Evolutionary conservation across 73 alveolate genomes (phyloP).

Genomic region (Diophrys appendiculata): DNA sequence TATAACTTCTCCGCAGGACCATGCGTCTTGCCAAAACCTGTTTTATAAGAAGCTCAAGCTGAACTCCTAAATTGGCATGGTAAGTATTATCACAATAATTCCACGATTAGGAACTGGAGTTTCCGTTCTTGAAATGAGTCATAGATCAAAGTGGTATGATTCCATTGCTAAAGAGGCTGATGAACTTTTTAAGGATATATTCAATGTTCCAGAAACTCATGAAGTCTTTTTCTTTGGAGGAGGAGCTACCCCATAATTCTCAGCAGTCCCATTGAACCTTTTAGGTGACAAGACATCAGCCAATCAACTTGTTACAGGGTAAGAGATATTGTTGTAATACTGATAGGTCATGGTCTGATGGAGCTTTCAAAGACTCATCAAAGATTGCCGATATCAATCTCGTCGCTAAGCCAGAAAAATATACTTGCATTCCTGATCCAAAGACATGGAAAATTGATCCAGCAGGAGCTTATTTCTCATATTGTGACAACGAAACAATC

Average conservation of each 20-base stretch:
- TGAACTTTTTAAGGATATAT: constrained; percentile 64
- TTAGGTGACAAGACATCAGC: constrained; percentile 69
- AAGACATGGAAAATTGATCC: constrained; percentile 73
- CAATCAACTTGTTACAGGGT: constrained; percentile 78
- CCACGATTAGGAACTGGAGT: constrained; percentile 57
- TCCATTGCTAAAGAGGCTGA: constrained; percentile 68
- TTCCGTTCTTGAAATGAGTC: constrained; percentile 81
- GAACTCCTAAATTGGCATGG: constrained; percentile 84
- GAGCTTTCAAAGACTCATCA: constrained; percentile 76
- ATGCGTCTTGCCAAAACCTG: constrained; percentile 83
- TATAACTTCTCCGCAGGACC: constrained; percentile 94
- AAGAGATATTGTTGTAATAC: neutral
- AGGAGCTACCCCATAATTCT: constrained; percentile 83
- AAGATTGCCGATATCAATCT: constrained; percentile 64
- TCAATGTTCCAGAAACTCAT: constrained; percentile 73
- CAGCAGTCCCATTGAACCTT: constrained; percentile 79
- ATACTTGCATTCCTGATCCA: constrained; percentile 67
- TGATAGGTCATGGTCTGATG: constrained; percentile 57
- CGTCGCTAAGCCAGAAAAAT: constrained; percentile 53
- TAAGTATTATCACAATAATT: neutral
- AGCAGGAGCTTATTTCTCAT: constrained; percentile 78
- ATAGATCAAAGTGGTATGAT: constrained; percentile 75
- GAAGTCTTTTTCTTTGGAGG: constrained; percentile 78
- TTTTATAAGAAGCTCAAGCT: constrained; percentile 75
- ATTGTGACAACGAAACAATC: constrained; percentile 86